Conservation (phyloP, 1,284 basidiomycete species). For the Ustilago cynodontis region DNA sequence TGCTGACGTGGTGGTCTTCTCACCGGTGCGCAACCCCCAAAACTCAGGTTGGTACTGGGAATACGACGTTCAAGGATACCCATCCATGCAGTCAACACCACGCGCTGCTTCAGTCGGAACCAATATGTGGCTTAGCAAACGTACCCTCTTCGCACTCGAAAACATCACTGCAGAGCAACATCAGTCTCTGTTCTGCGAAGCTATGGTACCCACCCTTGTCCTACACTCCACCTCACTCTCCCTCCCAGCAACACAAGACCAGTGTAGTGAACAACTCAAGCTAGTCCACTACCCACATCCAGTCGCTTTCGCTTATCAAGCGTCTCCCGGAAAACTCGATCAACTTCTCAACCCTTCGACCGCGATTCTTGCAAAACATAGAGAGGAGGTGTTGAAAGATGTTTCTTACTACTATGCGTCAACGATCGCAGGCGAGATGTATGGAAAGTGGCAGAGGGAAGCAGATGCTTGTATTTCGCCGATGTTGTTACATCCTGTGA, state of each 20-base stretch:
- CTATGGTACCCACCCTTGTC: conserved; percentile 22
- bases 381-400: conserved; percentile 24
- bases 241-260: background rate
- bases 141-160: conserved; percentile 18
- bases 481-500: conserved; percentile 27
- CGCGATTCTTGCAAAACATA: conserved; percentile 13
- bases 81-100: background rate
- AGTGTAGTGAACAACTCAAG: conserved; percentile 18
- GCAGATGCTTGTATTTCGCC: conserved; percentile 17
- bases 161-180: conserved; percentile 15
- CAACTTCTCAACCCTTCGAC: conserved; percentile 19
- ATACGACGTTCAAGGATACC: conserved; percentile 34
- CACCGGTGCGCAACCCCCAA: conserved; percentile 21
- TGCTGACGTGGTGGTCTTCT: conserved; percentile 29
- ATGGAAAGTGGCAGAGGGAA: conserved; percentile 11
- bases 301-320: conserved; percentile 23
- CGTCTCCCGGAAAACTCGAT: conserved; percentile 14
- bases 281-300: conserved; percentile 33
- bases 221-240: background rate
- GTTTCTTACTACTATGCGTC: conserved; percentile 25
- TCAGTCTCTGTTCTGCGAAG: conserved; percentile 31
- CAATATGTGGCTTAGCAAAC: conserved; percentile 32
- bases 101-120: conserved; percentile 28
- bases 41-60: conserved; percentile 39
- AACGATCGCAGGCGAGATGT: conserved; percentile 12